Percentiles rank a stretch among this genome's conserved stretches.
Evolutionary conservation across 176 grass and related monocot species (phyloP).

Genomic region (Dactylis glomerata): DNA sequence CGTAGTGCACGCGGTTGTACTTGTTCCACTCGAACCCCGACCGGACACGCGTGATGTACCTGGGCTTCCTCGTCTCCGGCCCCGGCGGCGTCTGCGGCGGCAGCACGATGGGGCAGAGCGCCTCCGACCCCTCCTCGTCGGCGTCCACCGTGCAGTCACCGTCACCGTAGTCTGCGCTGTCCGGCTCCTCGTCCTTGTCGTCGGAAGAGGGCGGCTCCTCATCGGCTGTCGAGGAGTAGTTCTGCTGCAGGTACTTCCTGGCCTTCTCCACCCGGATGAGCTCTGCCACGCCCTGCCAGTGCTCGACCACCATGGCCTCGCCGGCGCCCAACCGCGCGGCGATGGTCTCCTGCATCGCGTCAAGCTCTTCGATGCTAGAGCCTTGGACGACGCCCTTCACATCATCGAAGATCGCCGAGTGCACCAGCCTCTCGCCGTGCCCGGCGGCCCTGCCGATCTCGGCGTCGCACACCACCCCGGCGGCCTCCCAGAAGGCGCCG

Average conservation of each 20-base stretch:
- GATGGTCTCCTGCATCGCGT: conserved; percentile 12
- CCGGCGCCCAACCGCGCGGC: conserved; percentile 12
- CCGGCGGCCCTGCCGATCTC: conserved; percentile 10
- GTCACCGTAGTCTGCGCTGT: not conserved
- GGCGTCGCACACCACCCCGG: conserved; percentile 21
- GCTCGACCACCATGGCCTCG: conserved; percentile 25
- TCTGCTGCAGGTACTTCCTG: conserved; percentile 34
- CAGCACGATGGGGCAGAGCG: not conserved
- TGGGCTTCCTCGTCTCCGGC: conserved; percentile 12
- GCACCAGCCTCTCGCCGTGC: not conserved
- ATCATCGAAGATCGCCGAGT: conserved; percentile 1
- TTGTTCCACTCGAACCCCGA: conserved; percentile 43
- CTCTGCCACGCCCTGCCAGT: conserved; percentile 26
- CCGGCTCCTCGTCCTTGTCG: not conserved
- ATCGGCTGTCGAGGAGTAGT: conserved; percentile 11
- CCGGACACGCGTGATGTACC: conserved; percentile 34
- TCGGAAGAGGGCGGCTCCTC: not conserved
- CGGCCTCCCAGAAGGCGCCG: conserved; percentile 34
- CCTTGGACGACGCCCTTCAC: conserved; percentile 16
- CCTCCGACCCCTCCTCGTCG: conserved; percentile 11
- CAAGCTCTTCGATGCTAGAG: conserved; percentile 8
- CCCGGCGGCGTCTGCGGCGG: not conserved
- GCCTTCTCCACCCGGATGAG: conserved; percentile 30
- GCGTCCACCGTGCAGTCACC: not conserved
- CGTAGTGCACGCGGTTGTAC: conserved; percentile 47